These are phyloP conservation scores for Macrotyloma uniflorum DNA, from an alignment of 306 rosid genomes.

Conservation along the genomic window DNA sequence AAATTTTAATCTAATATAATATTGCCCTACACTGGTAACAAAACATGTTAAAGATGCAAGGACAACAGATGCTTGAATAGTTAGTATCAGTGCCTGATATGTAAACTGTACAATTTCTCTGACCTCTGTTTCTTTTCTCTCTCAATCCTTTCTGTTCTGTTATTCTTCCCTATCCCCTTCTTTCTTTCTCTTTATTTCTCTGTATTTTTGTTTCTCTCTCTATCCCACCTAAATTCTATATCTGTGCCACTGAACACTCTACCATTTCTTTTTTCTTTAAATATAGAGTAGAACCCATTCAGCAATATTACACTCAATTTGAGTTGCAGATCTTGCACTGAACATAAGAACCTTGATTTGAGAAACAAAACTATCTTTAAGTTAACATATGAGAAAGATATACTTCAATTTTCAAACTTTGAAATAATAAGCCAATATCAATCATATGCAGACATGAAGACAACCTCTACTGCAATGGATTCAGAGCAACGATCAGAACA, in stretches of 20 bases:
- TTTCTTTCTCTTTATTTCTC: not conserved
- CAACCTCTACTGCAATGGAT: not conserved
- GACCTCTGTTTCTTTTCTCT: not conserved
- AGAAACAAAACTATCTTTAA: conserved; percentile 12
- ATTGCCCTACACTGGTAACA: not conserved
- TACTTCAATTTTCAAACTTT: not conserved
- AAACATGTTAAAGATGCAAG: not conserved
- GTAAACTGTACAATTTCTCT: not conserved
- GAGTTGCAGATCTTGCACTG: not conserved
- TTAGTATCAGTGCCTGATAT: not conserved
- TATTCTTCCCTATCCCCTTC: not conserved
- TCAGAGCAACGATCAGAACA: conserved; percentile 2
- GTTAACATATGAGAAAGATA: not conserved
- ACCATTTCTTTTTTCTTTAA: not conserved
- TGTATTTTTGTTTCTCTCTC: not conserved
- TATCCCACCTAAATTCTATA: not conserved
- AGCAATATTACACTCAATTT: not conserved
- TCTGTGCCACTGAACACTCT: not conserved
- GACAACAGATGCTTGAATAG: not conserved
- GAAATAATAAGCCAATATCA: not conserved
- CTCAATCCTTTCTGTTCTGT: not conserved
- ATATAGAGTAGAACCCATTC: not conserved
- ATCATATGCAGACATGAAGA: conserved; percentile 12
- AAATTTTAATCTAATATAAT: not conserved
- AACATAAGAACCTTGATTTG: not conserved